These are phyloP conservation scores for Pisolithus marmoratus DNA, from an alignment of 768 basidiomycete genomes.

Conservation along the genomic window DNA sequence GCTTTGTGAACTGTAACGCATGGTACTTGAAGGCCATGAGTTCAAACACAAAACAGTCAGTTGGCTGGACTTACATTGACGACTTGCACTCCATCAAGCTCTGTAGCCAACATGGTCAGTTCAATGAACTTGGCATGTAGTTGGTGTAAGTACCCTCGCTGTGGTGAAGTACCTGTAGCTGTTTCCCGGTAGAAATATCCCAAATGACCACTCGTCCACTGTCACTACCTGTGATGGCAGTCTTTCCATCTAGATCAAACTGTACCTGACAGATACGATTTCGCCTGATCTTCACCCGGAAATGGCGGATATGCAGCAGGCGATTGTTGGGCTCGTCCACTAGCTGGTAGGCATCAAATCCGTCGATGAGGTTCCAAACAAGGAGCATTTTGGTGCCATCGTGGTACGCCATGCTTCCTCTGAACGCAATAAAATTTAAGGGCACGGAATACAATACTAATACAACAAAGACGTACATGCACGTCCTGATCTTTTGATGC, in stretches of 20 bases:
- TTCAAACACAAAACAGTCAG: not conserved
- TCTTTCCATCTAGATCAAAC: not conserved
- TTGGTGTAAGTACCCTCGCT: not conserved
- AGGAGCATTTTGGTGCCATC: not conserved
- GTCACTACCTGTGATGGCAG: conserved; percentile 1
- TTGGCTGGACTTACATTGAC: not conserved
- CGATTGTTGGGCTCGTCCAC: not conserved
- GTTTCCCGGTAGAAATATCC: not conserved
- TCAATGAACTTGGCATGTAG: not conserved
- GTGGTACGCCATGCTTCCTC: not conserved
- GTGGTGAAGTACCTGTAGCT: not conserved
- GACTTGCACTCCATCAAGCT: not conserved
- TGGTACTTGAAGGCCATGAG: not conserved
- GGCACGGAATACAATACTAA: not conserved
- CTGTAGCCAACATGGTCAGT: not conserved
- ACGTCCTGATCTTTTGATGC: not conserved
- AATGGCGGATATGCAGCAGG: not conserved
- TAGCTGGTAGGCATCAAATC: not conserved
- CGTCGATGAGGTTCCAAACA: conserved; percentile 1
- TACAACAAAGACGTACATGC: not conserved
- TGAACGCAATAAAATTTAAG: not conserved
- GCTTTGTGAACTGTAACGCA: not conserved
- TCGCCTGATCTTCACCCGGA: not conserved
- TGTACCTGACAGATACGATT: not conserved
- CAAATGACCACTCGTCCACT: not conserved